phyloP scores from a whole-genome alignment of 2,329 filamentous ascomycete species.

The Calycina marina region DNA sequence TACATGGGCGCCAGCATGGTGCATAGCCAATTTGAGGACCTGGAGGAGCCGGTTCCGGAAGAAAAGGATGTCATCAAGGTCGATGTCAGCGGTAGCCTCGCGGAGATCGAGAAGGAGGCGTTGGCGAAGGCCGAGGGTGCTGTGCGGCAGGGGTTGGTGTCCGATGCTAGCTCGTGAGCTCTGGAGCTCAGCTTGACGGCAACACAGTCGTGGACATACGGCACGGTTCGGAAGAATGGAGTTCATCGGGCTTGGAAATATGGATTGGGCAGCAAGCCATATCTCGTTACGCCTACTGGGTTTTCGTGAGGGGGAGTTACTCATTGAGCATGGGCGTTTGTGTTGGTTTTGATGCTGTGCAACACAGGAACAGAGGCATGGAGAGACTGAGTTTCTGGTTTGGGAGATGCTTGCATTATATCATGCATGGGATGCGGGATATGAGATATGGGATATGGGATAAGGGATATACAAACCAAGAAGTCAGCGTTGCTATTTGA shows the following conservation, averaged over 20 bases:
- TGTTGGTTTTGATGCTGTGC: not conserved
- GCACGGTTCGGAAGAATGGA: not conserved
- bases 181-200: not conserved
- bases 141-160: slow-evolving; percentile 8
- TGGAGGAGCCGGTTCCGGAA: slow-evolving; percentile 66
- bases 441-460: too few relatives aligned
- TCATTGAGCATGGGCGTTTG: not conserved
- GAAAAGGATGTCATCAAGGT: slow-evolving; percentile 60
- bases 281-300: not conserved
- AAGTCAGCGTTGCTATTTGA: too few relatives aligned
- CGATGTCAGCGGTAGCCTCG: slow-evolving; percentile 45
- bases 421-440: too few relatives aligned
- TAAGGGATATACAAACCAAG: too few relatives aligned
- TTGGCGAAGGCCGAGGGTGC: slow-evolving; percentile 34
- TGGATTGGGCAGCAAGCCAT: not conserved
- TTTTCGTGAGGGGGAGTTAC: not conserved
- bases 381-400: too few relatives aligned
- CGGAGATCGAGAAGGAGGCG: slow-evolving; percentile 46
- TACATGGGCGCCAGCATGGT: slow-evolving; percentile 98
- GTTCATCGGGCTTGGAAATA: not conserved
- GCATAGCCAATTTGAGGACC: slow-evolving; percentile 71
- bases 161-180: not conserved
- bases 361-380: too few relatives aligned
- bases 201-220: too few relatives aligned
- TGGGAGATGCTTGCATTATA: too few relatives aligned